Conservation (phyloP, 1,284 basidiomycete species). For the Trichosporon faecale region DNA sequence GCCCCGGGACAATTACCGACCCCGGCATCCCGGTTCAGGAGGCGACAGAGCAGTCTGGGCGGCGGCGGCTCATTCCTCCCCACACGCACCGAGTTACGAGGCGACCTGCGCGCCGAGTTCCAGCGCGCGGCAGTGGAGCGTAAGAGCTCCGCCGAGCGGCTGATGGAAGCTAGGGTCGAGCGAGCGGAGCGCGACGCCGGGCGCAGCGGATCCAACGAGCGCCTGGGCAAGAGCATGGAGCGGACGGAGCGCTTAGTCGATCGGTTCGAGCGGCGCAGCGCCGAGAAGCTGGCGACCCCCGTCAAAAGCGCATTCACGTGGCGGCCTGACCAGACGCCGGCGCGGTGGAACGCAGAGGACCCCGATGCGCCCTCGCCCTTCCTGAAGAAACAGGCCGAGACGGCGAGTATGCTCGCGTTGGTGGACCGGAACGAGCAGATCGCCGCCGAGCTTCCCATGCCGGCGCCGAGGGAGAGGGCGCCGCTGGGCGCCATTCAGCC, state of each 20-base stretch:
- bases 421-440: neutral
- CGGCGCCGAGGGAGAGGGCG: constrained; percentile 10
- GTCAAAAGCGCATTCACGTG: constrained; percentile 38
- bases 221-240: neutral
- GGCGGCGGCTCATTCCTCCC: neutral
- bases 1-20: constrained; percentile 27
- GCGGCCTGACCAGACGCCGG: constrained; percentile 45
- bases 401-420: neutral
- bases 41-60: neutral
- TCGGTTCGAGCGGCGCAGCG: neutral
- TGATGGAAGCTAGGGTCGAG: neutral
- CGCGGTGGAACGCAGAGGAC: constrained; percentile 45
- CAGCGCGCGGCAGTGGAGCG: neutral
- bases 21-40: constrained; percentile 8
- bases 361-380: constrained; percentile 46
- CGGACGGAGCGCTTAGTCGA: neutral
- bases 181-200: neutral
- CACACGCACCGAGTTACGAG: neutral
- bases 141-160: neutral
- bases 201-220: neutral
- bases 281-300: constrained; percentile 14
- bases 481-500: constrained; percentile 27
- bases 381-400: constrained; percentile 20
- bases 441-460: neutral
- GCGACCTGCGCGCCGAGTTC: neutral